These are phyloP conservation scores for Scheffersomyces parashehatae DNA, from an alignment of 1,139 yeast genomes.

Conservation along the genomic window DNA sequence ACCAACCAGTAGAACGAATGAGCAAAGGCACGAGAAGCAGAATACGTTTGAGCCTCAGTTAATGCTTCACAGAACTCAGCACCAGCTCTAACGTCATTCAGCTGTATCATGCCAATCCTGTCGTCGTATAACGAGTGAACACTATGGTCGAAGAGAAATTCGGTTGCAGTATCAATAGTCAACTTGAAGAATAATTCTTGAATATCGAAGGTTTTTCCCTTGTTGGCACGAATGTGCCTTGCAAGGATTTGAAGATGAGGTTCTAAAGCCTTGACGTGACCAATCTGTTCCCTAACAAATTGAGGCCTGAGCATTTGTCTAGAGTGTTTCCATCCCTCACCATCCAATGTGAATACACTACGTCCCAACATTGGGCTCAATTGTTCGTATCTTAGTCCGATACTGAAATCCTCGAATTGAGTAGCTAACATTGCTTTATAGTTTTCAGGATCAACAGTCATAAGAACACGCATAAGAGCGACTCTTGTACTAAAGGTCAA, in stretches of 20 bases:
- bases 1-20: slow-evolving; percentile 32
- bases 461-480: neutral
- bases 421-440: slow-evolving; percentile 9
- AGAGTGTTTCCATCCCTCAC: slow-evolving; percentile 14
- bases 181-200: slow-evolving; percentile 46
- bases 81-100: slow-evolving; percentile 25
- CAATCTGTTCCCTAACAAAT: slow-evolving; percentile 13
- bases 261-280: slow-evolving; percentile 12
- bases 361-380: slow-evolving; percentile 12
- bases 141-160: slow-evolving; percentile 54
- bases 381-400: slow-evolving; percentile 11
- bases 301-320: slow-evolving; percentile 14
- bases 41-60: slow-evolving; percentile 31
- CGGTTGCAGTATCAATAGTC: slow-evolving; percentile 56
- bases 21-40: slow-evolving; percentile 31
- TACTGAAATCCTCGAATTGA: slow-evolving; percentile 13
- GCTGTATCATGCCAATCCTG: slow-evolving; percentile 14
- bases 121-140: slow-evolving; percentile 36
- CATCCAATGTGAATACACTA: slow-evolving; percentile 15
- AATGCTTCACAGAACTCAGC: slow-evolving; percentile 40
- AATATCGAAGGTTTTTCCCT: slow-evolving; percentile 31
- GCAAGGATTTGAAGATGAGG: slow-evolving; percentile 8
- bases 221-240: neutral
- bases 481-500: neutral
- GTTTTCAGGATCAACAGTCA: slow-evolving; percentile 12